Evolutionary conservation across 768 basidiomycete species (phyloP).

Genomic region (Glaciozyma antarctica): DNA sequence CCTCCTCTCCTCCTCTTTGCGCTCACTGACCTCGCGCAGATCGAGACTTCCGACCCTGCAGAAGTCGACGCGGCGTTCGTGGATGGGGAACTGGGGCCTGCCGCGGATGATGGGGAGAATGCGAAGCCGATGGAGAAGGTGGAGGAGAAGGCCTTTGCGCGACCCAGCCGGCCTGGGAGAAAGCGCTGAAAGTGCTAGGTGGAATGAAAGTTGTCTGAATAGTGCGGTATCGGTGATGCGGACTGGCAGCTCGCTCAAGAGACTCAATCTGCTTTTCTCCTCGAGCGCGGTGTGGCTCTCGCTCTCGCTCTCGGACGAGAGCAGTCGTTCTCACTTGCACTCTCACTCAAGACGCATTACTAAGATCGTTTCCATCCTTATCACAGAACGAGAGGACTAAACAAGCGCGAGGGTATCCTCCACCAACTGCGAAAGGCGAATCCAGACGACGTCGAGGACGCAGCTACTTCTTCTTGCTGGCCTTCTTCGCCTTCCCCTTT

Average conservation of each 20-base stretch:
- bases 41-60: conserved; percentile 1
- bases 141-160: not conserved
- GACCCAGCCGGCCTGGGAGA: conserved; percentile 1
- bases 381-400: too few relatives aligned
- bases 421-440: too few relatives aligned
- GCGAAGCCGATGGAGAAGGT: not conserved
- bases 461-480: not conserved
- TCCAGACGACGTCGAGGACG: too few relatives aligned
- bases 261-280: too few relatives aligned
- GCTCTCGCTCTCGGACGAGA: too few relatives aligned
- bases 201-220: not conserved
- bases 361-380: too few relatives aligned
- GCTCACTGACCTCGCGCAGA: not conserved
- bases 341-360: too few relatives aligned
- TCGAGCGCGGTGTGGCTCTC: too few relatives aligned
- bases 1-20: not conserved
- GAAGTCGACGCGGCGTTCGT: conserved; percentile 4
- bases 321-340: too few relatives aligned
- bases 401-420: too few relatives aligned
- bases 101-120: not conserved
- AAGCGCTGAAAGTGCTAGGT: not conserved
- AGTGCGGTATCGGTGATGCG: too few relatives aligned
- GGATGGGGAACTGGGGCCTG: not conserved
- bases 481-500: not conserved
- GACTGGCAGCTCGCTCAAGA: too few relatives aligned